A percentile compares a stretch with the other conserved stretches of the same genome.
phyloP scores from a whole-genome alignment of 768 basidiomycete species.

The Harrya chromipes region DNA sequence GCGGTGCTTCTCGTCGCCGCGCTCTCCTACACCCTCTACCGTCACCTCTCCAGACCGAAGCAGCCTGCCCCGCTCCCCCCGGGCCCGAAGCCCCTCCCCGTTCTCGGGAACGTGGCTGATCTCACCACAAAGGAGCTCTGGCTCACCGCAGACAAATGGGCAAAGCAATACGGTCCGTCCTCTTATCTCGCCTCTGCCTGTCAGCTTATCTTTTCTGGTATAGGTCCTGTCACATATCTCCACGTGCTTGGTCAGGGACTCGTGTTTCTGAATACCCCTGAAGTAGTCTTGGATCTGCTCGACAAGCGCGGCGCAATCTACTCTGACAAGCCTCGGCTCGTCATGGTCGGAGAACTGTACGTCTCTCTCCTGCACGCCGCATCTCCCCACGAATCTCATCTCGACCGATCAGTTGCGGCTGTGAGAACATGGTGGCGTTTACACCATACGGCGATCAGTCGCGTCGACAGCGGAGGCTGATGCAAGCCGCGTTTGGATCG shows the following conservation, averaged over 20 bases:
- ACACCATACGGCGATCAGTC: constrained; percentile 61
- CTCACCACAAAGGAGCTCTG: constrained; percentile 61
- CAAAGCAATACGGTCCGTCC: constrained; percentile 56
- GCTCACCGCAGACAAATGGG: constrained; percentile 61
- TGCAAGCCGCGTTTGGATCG: constrained; percentile 60
- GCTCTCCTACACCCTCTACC: constrained; percentile 18
- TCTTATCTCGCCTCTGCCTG: not conserved
- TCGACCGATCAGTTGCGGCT: constrained; percentile 43
- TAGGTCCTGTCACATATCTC: constrained; percentile 61
- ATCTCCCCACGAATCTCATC: constrained; percentile 1
- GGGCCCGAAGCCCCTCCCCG: constrained; percentile 62
- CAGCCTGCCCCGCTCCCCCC: constrained; percentile 50
- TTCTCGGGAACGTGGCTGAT: constrained; percentile 64
- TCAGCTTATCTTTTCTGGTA: not conserved
- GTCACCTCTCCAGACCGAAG: constrained; percentile 11
- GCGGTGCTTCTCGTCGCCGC: constrained; percentile 20
- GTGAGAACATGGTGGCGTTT: constrained; percentile 71
- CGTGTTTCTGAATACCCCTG: constrained; percentile 61
- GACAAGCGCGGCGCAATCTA: constrained; percentile 71
- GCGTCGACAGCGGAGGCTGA: constrained; percentile 63
- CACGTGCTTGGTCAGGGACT: constrained; percentile 65
- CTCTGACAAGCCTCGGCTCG: constrained; percentile 66
- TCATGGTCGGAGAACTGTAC: constrained; percentile 71
- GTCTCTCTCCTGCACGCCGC: constrained; percentile 23
- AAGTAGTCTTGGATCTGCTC: constrained; percentile 59